Percentiles rank a stretch among this genome's conserved stretches.
Conservation (phyloP, 2,329 filamentous ascomycete species). For the Aspergillus clavatus region DNA sequence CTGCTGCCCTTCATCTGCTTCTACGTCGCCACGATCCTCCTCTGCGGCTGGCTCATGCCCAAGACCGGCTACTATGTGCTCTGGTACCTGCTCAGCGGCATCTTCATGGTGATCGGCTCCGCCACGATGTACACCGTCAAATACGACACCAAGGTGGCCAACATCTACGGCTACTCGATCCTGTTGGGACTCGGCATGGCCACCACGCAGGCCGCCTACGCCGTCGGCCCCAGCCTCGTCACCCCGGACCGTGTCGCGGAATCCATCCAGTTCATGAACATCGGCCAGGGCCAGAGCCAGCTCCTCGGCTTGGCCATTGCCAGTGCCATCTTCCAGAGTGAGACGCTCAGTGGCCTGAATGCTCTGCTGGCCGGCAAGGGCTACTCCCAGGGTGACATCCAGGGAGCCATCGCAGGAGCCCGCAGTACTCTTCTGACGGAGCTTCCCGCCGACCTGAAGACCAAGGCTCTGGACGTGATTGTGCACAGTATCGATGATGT, state of each 20-base stretch:
- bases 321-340: slow-evolving; percentile 10
- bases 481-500: slow-evolving; percentile 15
- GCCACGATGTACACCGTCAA: slow-evolving; percentile 13
- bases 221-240: slow-evolving; percentile 5
- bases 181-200: slow-evolving; percentile 39
- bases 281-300: slow-evolving; percentile 8
- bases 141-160: slow-evolving; percentile 9
- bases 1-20: slow-evolving; percentile 26
- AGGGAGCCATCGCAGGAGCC: slow-evolving; percentile 8
- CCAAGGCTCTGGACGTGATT: slow-evolving; percentile 10
- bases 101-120: slow-evolving; percentile 12
- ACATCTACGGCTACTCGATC: slow-evolving; percentile 29
- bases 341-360: slow-evolving; percentile 7
- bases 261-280: slow-evolving; percentile 7
- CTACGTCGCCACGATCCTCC: slow-evolving; percentile 17
- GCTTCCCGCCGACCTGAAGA: neutral
- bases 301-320: slow-evolving; percentile 11
- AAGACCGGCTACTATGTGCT: slow-evolving; percentile 22
- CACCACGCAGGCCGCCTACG: slow-evolving; percentile 5
- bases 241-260: neutral
- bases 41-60: slow-evolving; percentile 21
- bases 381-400: neutral
- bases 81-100: slow-evolving; percentile 25
- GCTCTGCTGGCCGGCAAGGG: slow-evolving; percentile 10
- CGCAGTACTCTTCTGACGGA: slow-evolving; percentile 1